Base-by-base conservation (phyloP, 352 stramenopile genomes). In the Chrysophaeum taylorii region DNA sequence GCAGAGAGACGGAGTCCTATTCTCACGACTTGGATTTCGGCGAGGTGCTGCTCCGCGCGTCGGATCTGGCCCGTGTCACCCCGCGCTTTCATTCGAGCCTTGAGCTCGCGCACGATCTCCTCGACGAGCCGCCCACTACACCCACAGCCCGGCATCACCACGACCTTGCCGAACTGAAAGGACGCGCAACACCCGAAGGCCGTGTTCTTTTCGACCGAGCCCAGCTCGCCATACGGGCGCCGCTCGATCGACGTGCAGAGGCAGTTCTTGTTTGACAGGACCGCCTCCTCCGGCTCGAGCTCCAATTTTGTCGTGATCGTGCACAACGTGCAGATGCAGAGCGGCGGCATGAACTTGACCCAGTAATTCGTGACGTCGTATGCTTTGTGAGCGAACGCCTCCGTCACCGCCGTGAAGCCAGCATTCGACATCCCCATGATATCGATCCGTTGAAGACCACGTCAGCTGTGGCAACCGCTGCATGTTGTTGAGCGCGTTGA, bases 21-120 rank as follows among this genome's bases (percentile, higher is more conserved):
- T n/a, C n/a, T 61, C 16, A 61, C 18, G 12, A 27, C 9, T 7
- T 61, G 50, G 50, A 61, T 61, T 25, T 61, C 12, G 50, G 18
- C n/a, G 12, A 61, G 50, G 12, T 33, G 50, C 50, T 61, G 12
- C 27, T 61, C 50, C 12, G 50, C 50, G 50, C 50, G 50, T 25
- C 14, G 9, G 12, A 61, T 61, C 50, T 61, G 50, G 50, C 50
- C 50, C 12, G 50, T 61, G 50, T 61, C 50, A 7, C 50, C 50
- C 16, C 50, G 50, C 12, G 50, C 50, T 25, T 61, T 61, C 50
- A 61, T 61, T 12, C 50, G 50, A 16, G 50, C 27, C 27, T 61
- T 61, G 50, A 61, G 50, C 50, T 61, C 50, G 18, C 9, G 9
- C 16, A 61, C 50, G 50, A 61, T 61, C 50, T 61, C 50, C 50